These are phyloP conservation scores for Tillandsia fasciculata DNA, from an alignment of 176 grass and related monocot genomes.

Conservation along the genomic window DNA sequence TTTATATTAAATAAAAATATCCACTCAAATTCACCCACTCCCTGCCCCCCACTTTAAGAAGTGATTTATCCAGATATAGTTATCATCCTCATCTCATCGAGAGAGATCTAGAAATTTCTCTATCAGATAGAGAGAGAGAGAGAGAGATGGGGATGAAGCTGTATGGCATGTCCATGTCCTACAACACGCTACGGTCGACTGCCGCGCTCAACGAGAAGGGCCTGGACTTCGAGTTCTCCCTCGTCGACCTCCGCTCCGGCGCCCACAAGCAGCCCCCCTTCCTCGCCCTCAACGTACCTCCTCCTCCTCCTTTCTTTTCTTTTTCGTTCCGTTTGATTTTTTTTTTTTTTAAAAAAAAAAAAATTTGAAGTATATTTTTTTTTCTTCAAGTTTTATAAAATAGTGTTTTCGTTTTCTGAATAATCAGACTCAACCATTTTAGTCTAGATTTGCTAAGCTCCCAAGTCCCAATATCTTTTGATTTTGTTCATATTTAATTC, in stretches of 20 bases:
- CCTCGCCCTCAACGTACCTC: slow-evolving; percentile 63
- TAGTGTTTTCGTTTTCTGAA: too few relatives aligned
- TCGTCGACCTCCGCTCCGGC: slow-evolving; percentile 63
- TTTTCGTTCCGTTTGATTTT: too few relatives aligned
- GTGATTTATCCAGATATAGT: too few relatives aligned
- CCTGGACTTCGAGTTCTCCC: slow-evolving; percentile 55
- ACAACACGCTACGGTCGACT: slow-evolving; percentile 41
- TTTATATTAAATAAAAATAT: too few relatives aligned
- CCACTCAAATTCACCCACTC: too few relatives aligned
- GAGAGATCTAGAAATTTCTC: background rate
- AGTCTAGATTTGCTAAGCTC: background rate
- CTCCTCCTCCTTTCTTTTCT: background rate
- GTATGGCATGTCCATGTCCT: slow-evolving; percentile 47
- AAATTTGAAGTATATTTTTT: too few relatives aligned
- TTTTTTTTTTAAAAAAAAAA: too few relatives aligned
- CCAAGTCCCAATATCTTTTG: background rate
- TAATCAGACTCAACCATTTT: too few relatives aligned
- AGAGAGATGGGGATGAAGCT: slow-evolving; percentile 50
- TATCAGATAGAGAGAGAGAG: background rate
- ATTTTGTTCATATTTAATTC: background rate
- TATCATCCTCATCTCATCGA: background rate
- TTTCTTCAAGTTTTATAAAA: too few relatives aligned
- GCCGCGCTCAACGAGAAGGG: slow-evolving; percentile 65
- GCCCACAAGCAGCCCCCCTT: slow-evolving; percentile 74
- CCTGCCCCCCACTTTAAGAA: too few relatives aligned